Base-by-base conservation (phyloP, 352 stramenopile species). In the Paralagenidium karlingii region DNA sequence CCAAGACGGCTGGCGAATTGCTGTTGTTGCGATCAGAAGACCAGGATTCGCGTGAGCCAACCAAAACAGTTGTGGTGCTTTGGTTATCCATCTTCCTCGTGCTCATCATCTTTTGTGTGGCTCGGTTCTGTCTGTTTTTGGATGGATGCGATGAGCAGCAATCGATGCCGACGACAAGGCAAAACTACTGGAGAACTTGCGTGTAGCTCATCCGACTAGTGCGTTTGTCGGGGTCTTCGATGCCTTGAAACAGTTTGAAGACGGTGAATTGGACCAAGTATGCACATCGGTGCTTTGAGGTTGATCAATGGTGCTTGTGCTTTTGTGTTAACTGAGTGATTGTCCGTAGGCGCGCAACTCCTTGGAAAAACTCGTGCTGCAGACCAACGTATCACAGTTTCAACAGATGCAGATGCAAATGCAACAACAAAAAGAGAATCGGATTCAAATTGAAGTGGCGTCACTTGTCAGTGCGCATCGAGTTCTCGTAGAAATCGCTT, bases 21-120 rank as follows among this genome's bases (percentile, higher is more conserved):
- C 39, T 88, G 28, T 45, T 92, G 24, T 47, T 87, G 30, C 75
- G 78, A 36, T 73, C 58, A 1, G 78, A 92, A 44, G 78, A 92
- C 39, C 26, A 54, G 15, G 69, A 84, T 36, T 74, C 56, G 6
- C 66, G 78, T 92, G 59, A 45, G 67, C 67, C 34, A 12, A 8
- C 16, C 9, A 3, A n/a, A n/a, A n/a, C n/a, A n/a, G n/a, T n/a
- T n/a, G n/a, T n/a, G n/a, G n/a, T 13, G 30, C 7, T 15, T 36
- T n/a, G 8, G 6, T 16, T 6, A n/a, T 36, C 12, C n/a, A 6
- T n/a, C n/a, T 38, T 11, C 22, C 8, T 13, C 3, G 31, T 3
- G n/a, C 3, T 41, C 18, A 5, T 29, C 18, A 18, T 10, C 12
- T 49, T 34, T 18, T n/a, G 33, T 39, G 24, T 9, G 12, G 26